Evolutionary conservation across 1,284 basidiomycete species (phyloP).

Genomic region (Irpex lacteus): DNA sequence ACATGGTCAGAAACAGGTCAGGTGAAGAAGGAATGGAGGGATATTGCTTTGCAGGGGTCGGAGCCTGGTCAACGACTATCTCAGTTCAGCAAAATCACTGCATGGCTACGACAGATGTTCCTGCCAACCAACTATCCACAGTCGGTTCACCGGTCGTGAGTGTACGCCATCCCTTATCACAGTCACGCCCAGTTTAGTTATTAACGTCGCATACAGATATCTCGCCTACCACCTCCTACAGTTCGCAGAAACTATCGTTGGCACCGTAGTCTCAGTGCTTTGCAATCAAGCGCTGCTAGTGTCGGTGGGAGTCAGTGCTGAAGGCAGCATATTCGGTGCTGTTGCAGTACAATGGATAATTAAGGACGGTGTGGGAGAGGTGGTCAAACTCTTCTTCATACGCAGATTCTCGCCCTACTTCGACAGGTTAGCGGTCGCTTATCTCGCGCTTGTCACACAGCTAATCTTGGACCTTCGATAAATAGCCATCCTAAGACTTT

Average conservation of each 20-base stretch:
- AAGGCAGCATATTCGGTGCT: slow-evolving; percentile 32
- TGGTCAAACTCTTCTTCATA: slow-evolving; percentile 33
- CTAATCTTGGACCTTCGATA: background rate
- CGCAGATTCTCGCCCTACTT: slow-evolving; percentile 30
- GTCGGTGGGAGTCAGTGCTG: slow-evolving; percentile 30
- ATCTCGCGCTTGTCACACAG: background rate
- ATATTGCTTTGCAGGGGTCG: slow-evolving; percentile 11
- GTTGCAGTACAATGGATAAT: slow-evolving; percentile 35
- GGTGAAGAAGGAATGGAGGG: slow-evolving; percentile 28
- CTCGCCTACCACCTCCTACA: slow-evolving; percentile 30
- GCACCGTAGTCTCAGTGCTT: slow-evolving; percentile 29
- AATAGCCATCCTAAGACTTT: slow-evolving; percentile 30
- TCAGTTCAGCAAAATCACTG: slow-evolving; percentile 20
- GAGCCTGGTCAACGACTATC: slow-evolving; percentile 16
- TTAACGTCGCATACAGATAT: slow-evolving; percentile 18
- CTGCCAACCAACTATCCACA: slow-evolving; percentile 32
- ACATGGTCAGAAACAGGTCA: slow-evolving; percentile 24
- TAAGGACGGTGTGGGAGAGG: slow-evolving; percentile 32
- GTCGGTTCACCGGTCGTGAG: slow-evolving; percentile 32
- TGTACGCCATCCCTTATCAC: slow-evolving; percentile 3
- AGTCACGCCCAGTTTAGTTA: background rate
- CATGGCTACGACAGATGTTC: slow-evolving; percentile 32
- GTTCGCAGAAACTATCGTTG: slow-evolving; percentile 26
- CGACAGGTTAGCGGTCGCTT: slow-evolving; percentile 18
- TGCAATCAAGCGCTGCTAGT: slow-evolving; percentile 32